Base-by-base conservation (phyloP, 2,329 filamentous ascomycete species). In the Colletotrichum cordylinicola region DNA sequence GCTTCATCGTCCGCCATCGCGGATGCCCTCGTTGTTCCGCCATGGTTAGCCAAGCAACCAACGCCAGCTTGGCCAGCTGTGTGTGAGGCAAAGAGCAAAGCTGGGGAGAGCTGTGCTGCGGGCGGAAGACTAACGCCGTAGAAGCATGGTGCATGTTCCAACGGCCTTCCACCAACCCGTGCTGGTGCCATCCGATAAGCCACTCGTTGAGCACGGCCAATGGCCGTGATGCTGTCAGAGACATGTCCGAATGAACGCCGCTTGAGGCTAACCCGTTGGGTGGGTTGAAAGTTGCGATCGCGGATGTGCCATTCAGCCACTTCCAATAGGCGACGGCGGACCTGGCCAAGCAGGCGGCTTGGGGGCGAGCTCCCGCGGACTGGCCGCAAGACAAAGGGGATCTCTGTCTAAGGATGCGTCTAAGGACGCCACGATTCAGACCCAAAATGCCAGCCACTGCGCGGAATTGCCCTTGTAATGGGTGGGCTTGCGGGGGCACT, bases 71-170 rank as follows among this genome's bases (percentile, higher is more conserved):
- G 33, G 33, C 33, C 48, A 33, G 37, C 65, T 37, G 29, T 37
- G 52, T 31, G 21, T 37, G 8, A 48, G 60, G 33, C 37, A 62
- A 24, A 13, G 52, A 27, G 66, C 52, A 66, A 74, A 76, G 56
- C 74, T 76, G 70, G 74, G 74, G 58, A 74, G 35, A 52, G 43
- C 43, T 52, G 27, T 69, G 64, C 64, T 29, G 52, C n/a, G 33
- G 58, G 60, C 58, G 48, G 64, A 65, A 58, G 29, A 52, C 60
- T 66, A 70, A 75, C 71, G 74, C 74, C 66, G 52, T 75, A 71
- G 74, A 76, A 76, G 74, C 74, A 29, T 76, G 72, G 61, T 75
- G 72, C 74, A 76, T 76, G 72, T 76, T 76, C 74, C 66, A 76
- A 75, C 71, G 72, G 74, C 61, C 55, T 76, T 76, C 74, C 72